Base-by-base conservation (phyloP, 78 protist genomes). In the Dictyostelium purpureum region DNA sequence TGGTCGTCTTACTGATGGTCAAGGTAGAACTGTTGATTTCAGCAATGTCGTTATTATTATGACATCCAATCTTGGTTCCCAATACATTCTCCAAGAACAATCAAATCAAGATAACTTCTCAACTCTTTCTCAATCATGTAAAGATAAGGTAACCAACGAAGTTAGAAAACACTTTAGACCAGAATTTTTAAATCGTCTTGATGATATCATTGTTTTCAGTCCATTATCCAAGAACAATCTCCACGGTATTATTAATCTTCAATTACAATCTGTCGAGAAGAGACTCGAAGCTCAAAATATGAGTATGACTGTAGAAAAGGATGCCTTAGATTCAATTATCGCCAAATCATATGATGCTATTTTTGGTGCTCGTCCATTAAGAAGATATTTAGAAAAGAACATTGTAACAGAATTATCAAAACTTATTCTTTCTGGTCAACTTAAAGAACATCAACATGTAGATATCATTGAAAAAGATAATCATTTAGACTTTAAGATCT, bases 131-230 rank as follows among this genome's bases (percentile, higher is more conserved):
- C 95, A 75, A 45, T 77, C 51, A 1, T 66, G 61, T 12, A 81
- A 91, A 47, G 96, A 93, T 24, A 19, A 59, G 59, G 99, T 98
- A 42, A 69, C 96, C 92, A 69, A 49, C 9, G 96, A 61, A 21
- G 97, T 95, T 37, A 63, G 90, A 24, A 37, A 28, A 33, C 95
- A 90, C 59, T 98, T 98, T 93, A 69, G 96, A 42, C 99, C 99
- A 18, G 99, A 99, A 89, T 96, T 99, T 51, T 75, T 99, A 59
- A 99, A 99, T 95, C 97, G 99, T n/a, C 75, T 99, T 10, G 99
- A 98, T 83, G 99, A 97, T 63, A 70, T 99, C 1, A 87, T 99
- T 38, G 40, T 98, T 16, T 98, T 98, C 88, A 65, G 71, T 28
- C 97, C 97, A 37, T 93, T 98, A 37, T 28, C 49, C 10, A 47